Evolutionary conservation across 2,329 filamentous ascomycete genomes (phyloP).

Genomic region (Colletotrichum sublineola): DNA sequence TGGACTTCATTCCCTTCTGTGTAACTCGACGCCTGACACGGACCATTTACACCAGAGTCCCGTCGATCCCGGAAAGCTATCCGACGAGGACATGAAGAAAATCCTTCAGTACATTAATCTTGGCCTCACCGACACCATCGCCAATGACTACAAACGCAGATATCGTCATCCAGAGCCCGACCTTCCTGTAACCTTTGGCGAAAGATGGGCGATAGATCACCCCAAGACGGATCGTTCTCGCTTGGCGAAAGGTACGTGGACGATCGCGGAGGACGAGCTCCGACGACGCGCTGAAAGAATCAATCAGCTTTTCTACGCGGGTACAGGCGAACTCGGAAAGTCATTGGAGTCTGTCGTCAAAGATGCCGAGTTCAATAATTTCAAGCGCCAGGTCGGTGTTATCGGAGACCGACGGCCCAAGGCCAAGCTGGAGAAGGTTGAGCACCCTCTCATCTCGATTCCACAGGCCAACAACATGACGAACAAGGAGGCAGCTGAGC

Average conservation of each 20-base stretch:
- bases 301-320: conserved; percentile 56
- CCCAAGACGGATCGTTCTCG: conserved; percentile 30
- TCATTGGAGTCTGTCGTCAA: conserved; percentile 48
- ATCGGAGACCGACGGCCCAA: conserved; percentile 54
- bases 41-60: conserved; percentile 9
- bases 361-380: conserved; percentile 49
- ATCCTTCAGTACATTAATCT: background rate
- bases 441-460: conserved; percentile 50
- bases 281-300: conserved; percentile 48
- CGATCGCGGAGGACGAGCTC: conserved; percentile 45
- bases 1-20: conserved; percentile 10
- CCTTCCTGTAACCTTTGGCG: conserved; percentile 11
- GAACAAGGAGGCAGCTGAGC: conserved; percentile 54
- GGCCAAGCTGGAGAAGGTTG: conserved; percentile 44
- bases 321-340: conserved; percentile 53
- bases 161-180: background rate
- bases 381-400: conserved; percentile 52
- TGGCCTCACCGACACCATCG: background rate
- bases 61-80: conserved; percentile 20
- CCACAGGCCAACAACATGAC: conserved; percentile 55
- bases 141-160: background rate
- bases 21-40: conserved; percentile 6
- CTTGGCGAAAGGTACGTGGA: conserved; percentile 43
- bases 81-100: conserved; percentile 9
- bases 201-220: conserved; percentile 46